Evolutionary conservation across 2,329 filamentous ascomycete genomes (phyloP).

Genomic region (Botrytis fabae): DNA sequence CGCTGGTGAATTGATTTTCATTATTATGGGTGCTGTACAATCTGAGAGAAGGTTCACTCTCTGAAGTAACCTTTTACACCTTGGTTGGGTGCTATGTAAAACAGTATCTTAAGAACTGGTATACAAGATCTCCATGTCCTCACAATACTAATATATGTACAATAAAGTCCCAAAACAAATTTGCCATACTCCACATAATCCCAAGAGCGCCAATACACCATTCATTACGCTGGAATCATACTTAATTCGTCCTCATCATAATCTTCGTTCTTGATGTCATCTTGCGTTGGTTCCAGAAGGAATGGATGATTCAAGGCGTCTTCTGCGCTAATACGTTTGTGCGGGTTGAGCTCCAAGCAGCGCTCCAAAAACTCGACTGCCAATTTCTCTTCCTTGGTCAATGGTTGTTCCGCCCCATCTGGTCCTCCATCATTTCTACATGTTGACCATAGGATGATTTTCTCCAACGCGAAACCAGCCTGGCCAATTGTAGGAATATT

Average conservation of each 20-base stretch:
- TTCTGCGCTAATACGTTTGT: conserved; percentile 69
- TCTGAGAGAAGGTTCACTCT: background rate
- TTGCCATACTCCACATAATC: conserved; percentile 24
- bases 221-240: conserved; percentile 19
- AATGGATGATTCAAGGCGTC: conserved; percentile 76
- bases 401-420: conserved; percentile 48
- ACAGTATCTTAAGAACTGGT: conserved; percentile 28
- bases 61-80: background rate
- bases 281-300: conserved; percentile 49
- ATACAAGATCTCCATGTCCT: conserved; percentile 17
- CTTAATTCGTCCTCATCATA: conserved; percentile 34
- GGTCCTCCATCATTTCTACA: conserved; percentile 65
- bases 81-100: conserved; percentile 21
- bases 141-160: conserved; percentile 28
- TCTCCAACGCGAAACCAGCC: conserved; percentile 82
- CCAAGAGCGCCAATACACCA: conserved; percentile 12
- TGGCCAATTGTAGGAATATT: conserved; percentile 88
- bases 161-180: conserved; percentile 25
- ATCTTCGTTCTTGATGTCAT: conserved; percentile 54
- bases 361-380: conserved; percentile 70
- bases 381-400: conserved; percentile 68
- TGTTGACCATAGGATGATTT: conserved; percentile 94
- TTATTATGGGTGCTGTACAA: conserved; percentile 2
- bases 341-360: conserved; percentile 76
- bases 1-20: conserved; percentile 25